Evolutionary conservation across 805 yeast genomes (phyloP).

Genomic region (Ogataea salicorniae): DNA sequence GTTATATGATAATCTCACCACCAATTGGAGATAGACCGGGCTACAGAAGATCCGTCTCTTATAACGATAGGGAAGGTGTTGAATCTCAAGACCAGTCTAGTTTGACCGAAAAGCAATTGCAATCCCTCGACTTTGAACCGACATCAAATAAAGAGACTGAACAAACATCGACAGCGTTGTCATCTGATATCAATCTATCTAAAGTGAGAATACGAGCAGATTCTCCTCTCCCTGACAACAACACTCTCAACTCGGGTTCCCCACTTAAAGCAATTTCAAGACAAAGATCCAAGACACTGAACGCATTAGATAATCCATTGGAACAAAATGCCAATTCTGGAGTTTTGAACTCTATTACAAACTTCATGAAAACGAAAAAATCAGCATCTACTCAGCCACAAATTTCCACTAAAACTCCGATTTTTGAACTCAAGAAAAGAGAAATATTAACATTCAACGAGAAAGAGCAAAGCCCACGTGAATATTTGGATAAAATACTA

Average conservation of each 20-base stretch:
- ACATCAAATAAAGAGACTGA: background rate
- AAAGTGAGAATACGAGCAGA: background rate
- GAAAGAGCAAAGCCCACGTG: slow-evolving; percentile 27
- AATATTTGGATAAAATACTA: slow-evolving; percentile 30
- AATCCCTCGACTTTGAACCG: too few species aligned
- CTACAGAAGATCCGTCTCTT: slow-evolving; percentile 16
- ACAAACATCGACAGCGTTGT: background rate
- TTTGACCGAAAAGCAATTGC: too few species aligned
- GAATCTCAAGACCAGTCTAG: background rate
- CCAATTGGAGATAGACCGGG: slow-evolving; percentile 10
- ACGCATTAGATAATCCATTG: slow-evolving; percentile 20
- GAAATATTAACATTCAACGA: slow-evolving; percentile 2
- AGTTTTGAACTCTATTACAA: slow-evolving; percentile 26
- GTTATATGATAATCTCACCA: background rate
- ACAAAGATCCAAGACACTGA: slow-evolving; percentile 31
- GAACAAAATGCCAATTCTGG: slow-evolving; percentile 16
- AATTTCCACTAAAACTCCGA: slow-evolving; percentile 6
- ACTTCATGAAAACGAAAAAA: slow-evolving; percentile 23
- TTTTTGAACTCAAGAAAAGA: slow-evolving; percentile 3
- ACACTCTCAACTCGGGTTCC: background rate
- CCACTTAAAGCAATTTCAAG: slow-evolving; percentile 12
- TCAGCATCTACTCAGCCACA: slow-evolving; percentile 5
- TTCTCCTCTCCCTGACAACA: background rate
- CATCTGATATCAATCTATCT: background rate
- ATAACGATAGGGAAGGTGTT: slow-evolving; percentile 11